Percentiles rank a stretch among this genome's conserved stretches.
These are phyloP conservation scores for Phytophthora sojae DNA, from an alignment of 352 stramenopile genomes.

Conservation along the genomic window DNA sequence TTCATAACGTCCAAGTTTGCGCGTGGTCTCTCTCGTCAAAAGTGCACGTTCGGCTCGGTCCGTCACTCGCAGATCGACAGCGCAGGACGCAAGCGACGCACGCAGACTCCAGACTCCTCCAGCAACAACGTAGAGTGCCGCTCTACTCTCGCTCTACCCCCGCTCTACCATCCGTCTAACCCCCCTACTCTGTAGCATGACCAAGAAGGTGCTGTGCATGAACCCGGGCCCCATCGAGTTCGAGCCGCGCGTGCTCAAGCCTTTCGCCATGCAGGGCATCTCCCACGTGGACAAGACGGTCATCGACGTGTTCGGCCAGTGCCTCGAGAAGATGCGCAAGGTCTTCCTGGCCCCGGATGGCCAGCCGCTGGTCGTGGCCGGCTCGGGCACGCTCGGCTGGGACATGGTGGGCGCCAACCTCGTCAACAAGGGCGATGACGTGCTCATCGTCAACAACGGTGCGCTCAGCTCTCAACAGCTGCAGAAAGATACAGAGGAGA, in stretches of 20 bases:
- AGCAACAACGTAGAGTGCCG: not conserved
- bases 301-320: conserved; percentile 79
- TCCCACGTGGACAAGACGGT: conserved; percentile 84
- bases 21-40: not conserved
- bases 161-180: not conserved
- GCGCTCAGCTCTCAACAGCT: not conserved
- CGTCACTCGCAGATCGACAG: conserved; percentile 28
- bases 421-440: conserved; percentile 66
- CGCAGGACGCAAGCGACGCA: conserved; percentile 20
- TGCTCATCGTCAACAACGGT: conserved; percentile 79
- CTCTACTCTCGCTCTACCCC: not conserved
- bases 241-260: conserved; percentile 73
- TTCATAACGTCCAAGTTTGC: not conserved
- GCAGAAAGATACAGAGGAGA: not conserved
- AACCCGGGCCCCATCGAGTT: conserved; percentile 88
- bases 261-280: conserved; percentile 77
- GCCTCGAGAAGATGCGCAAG: conserved; percentile 85
- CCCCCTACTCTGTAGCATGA: conserved; percentile 45
- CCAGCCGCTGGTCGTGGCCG: conserved; percentile 72
- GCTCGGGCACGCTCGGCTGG: conserved; percentile 77
- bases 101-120: not conserved
- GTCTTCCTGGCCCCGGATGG: conserved; percentile 75
- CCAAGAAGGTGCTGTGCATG: conserved; percentile 82
- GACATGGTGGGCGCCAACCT: conserved; percentile 87
- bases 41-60: not conserved